phyloP scores from a whole-genome alignment of 192 early-diverging fungal genomes.

The Nowakowskiella sp. region DNA sequence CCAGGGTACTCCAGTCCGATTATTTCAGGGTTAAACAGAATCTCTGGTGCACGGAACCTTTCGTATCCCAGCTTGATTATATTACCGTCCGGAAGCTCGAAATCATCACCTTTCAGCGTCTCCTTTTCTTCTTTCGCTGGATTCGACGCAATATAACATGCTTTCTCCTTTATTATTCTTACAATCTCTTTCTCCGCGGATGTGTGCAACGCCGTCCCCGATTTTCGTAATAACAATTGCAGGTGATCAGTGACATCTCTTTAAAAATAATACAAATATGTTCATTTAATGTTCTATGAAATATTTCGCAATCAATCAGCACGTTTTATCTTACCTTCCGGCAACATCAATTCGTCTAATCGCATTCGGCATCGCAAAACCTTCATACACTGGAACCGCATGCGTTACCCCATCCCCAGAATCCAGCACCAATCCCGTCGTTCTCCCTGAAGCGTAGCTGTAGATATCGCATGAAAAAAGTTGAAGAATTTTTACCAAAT shows the following conservation, averaged over 20 bases:
- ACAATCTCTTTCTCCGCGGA: slow-evolving; percentile 94
- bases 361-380: slow-evolving; percentile 91
- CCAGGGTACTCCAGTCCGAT: slow-evolving; percentile 90
- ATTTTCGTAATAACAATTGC: slow-evolving; percentile 85
- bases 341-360: slow-evolving; percentile 91
- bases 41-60: slow-evolving; percentile 90
- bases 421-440: slow-evolving; percentile 94
- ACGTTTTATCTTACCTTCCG: slow-evolving; percentile 49
- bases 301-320: not conserved
- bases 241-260: slow-evolving; percentile 91
- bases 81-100: slow-evolving; percentile 74
- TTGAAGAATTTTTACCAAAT: not conserved
- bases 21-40: slow-evolving; percentile 89
- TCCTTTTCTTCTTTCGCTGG: slow-evolving; percentile 94
- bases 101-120: slow-evolving; percentile 66
- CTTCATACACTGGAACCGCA: slow-evolving; percentile 91
- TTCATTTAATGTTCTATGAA: not conserved
- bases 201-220: slow-evolving; percentile 79
- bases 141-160: slow-evolving; percentile 85
- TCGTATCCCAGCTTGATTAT: slow-evolving; percentile 82
- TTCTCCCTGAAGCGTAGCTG: slow-evolving; percentile 92
- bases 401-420: slow-evolving; percentile 96
- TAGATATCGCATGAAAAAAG: not conserved
- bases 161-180: slow-evolving; percentile 91
- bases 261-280: not conserved